phyloP scores from a whole-genome alignment of 2,329 filamentous ascomycete species.

The Phialophora expanda region DNA sequence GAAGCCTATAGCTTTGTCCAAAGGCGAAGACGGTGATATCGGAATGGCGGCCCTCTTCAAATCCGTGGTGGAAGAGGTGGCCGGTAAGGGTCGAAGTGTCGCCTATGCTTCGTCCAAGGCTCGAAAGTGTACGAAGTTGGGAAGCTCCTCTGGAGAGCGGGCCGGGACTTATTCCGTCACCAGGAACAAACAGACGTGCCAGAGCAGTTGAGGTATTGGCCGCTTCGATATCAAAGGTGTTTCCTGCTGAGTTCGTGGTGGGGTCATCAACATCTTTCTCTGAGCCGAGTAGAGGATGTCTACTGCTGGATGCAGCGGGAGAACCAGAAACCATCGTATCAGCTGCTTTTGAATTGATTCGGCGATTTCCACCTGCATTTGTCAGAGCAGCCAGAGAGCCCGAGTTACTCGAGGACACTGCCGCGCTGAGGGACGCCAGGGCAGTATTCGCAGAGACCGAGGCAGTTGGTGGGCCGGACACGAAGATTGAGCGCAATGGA shows the following conservation, averaged over 20 bases:
- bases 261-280: constrained; percentile 47
- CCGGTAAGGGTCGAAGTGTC: constrained; percentile 54
- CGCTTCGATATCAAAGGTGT: constrained; percentile 27
- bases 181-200: constrained; percentile 41
- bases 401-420: constrained; percentile 39
- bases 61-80: constrained; percentile 59
- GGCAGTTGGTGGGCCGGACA: constrained; percentile 45
- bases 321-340: constrained; percentile 25
- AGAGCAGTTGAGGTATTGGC: constrained; percentile 41
- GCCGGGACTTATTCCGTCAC: constrained; percentile 36
- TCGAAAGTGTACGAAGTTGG: constrained; percentile 39
- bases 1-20: constrained; percentile 57
- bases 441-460: constrained; percentile 46
- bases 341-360: constrained; percentile 23
- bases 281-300: constrained; percentile 38
- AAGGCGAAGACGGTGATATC: constrained; percentile 62
- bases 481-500: constrained; percentile 45
- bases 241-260: constrained; percentile 28
- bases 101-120: constrained; percentile 35
- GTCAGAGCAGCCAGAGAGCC: constrained; percentile 42
- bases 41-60: constrained; percentile 58
- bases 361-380: constrained; percentile 32
- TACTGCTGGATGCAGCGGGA: constrained; percentile 24
- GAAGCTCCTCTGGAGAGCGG: constrained; percentile 40
- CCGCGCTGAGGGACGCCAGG: constrained; percentile 44